These are phyloP conservation scores for Triglochin maritima DNA, from an alignment of 106 monocot species.

Conservation along the genomic window DNA sequence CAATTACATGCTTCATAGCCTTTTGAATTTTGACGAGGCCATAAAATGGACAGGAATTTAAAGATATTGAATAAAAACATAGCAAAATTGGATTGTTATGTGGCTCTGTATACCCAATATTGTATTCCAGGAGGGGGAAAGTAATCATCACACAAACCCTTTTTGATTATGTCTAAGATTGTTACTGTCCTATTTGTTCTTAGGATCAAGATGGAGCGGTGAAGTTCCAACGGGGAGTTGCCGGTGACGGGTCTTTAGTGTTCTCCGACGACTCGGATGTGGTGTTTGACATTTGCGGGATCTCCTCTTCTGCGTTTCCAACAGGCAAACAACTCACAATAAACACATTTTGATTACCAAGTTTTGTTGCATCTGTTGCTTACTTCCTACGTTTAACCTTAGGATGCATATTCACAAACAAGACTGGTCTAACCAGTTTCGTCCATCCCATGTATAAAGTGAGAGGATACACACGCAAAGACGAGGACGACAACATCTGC, in stretches of 20 bases:
- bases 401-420: constrained; percentile 22
- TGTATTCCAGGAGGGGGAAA: neutral
- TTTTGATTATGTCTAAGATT: neutral
- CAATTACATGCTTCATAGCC: too few species aligned
- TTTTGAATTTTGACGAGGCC: too few species aligned
- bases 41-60: too few species aligned
- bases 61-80: too few species aligned
- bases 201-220: constrained; percentile 19
- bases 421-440: constrained; percentile 8
- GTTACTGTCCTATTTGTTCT: neutral
- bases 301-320: constrained; percentile 3
- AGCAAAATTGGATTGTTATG: too few species aligned
- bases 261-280: constrained; percentile 12
- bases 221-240: constrained; percentile 11
- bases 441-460: constrained; percentile 15
- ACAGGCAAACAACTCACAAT: constrained; percentile 4
- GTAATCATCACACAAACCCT: neutral
- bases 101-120: too few species aligned
- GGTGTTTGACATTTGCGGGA: constrained; percentile 7
- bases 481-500: constrained; percentile 1
- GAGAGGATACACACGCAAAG: neutral
- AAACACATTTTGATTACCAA: neutral
- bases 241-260: constrained; percentile 12
- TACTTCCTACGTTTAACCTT: neutral
- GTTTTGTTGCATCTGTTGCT: neutral